These are phyloP conservation scores for Microdochium paspali DNA, from an alignment of 2,329 filamentous ascomycete genomes.

Conservation along the genomic window DNA sequence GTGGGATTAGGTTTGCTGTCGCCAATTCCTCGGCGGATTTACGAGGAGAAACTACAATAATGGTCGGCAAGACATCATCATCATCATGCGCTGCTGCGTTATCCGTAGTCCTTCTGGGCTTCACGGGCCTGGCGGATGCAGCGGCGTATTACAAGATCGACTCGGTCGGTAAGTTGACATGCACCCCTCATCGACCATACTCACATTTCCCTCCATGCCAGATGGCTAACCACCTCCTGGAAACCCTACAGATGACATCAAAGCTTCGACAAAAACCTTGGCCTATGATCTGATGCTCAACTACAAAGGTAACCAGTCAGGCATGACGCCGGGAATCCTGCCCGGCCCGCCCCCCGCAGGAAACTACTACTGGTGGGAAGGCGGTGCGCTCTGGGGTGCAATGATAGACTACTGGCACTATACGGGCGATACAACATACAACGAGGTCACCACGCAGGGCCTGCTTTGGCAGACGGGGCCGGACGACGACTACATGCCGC, in stretches of 20 bases:
- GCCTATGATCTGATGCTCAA: neutral
- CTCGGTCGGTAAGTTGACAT: neutral
- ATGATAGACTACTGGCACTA: slow-evolving; percentile 44
- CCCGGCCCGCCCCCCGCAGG: slow-evolving; percentile 18
- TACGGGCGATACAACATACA: slow-evolving; percentile 41
- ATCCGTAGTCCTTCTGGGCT: neutral
- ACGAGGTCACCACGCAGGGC: slow-evolving; percentile 31
- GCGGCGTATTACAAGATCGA: neutral
- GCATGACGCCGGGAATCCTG: slow-evolving; percentile 18
- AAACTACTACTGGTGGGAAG: slow-evolving; percentile 40
- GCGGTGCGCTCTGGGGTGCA: slow-evolving; percentile 34
- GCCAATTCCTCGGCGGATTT: no score
- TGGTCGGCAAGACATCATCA: neutral
- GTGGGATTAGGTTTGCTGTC: no score
- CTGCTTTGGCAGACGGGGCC: slow-evolving; percentile 35
- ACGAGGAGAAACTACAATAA: neutral
- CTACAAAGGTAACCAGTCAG: slow-evolving; percentile 20
- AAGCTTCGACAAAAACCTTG: neutral
- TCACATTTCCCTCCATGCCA: no score
- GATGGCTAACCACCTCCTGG: no score
- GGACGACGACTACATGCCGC: slow-evolving; percentile 33
- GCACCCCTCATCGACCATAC: no score
- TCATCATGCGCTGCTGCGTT: neutral
- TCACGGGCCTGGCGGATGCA: neutral
- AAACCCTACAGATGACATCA: slow-evolving; percentile 1